Evolutionary conservation across 768 basidiomycete species (phyloP).

Genomic region (Phallus indusiatus): DNA sequence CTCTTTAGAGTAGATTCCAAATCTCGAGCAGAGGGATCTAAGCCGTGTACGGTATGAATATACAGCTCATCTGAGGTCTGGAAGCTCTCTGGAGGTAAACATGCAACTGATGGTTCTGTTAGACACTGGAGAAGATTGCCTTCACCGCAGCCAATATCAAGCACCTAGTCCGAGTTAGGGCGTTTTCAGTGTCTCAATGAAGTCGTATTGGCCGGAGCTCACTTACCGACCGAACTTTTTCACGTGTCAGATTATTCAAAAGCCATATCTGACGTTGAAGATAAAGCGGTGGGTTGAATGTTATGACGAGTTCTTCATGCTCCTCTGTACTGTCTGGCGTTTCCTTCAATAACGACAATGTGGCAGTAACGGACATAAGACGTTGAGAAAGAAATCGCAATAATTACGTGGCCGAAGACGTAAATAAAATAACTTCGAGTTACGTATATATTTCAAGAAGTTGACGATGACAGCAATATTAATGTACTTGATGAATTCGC

Average conservation of each 20-base stretch:
- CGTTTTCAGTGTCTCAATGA: neutral
- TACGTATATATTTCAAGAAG: too few relatives aligned
- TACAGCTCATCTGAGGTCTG: constrained; percentile 39
- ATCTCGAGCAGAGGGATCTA: constrained; percentile 51
- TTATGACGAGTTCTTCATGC: constrained; percentile 36
- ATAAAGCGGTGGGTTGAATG: constrained; percentile 58
- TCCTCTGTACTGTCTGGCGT: too few relatives aligned
- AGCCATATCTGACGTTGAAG: constrained; percentile 68
- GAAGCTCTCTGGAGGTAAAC: constrained; percentile 32
- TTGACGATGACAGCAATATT: too few relatives aligned
- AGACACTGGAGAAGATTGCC: constrained; percentile 64
- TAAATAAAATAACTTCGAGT: too few relatives aligned
- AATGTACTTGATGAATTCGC: too few relatives aligned
- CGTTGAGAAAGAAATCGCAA: neutral
- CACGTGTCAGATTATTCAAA: constrained; percentile 49
- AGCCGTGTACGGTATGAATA: constrained; percentile 46
- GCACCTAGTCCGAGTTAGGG: constrained; percentile 38
- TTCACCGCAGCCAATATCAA: constrained; percentile 82
- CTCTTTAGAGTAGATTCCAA: constrained; percentile 45
- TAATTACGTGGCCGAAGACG: neutral
- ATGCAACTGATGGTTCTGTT: constrained; percentile 67
- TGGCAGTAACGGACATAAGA: neutral
- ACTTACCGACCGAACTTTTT: constrained; percentile 44
- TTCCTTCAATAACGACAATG: neutral
- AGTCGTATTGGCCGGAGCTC: neutral